These are phyloP conservation scores for Artemisia annua DNA, from an alignment of 129 eudicot genomes.

Conservation along the genomic window DNA sequence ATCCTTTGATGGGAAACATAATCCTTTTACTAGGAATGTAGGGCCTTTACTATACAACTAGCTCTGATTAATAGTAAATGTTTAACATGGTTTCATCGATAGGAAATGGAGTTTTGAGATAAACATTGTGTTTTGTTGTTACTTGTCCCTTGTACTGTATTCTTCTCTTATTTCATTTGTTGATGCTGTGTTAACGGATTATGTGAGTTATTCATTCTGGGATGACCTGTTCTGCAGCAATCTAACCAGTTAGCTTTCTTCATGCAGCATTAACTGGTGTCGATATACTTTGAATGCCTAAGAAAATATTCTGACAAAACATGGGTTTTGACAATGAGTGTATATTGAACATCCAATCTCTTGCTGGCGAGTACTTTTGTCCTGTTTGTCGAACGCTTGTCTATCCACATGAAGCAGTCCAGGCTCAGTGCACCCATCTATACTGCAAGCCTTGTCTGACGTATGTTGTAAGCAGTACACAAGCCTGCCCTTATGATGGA, in stretches of 20 bases:
- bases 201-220: neutral
- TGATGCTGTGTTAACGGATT: slow-evolving; percentile 1
- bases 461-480: slow-evolving; percentile 74
- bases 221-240: neutral
- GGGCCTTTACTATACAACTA: too few species aligned
- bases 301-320: slow-evolving; percentile 25
- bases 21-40: too few species aligned
- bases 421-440: slow-evolving; percentile 87
- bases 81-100: too few species aligned
- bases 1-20: too few species aligned
- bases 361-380: slow-evolving; percentile 95
- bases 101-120: too few species aligned
- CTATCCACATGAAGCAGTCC: slow-evolving; percentile 91
- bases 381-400: slow-evolving; percentile 96
- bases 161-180: too few species aligned
- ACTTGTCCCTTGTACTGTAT: too few species aligned
- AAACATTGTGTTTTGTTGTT: too few species aligned
- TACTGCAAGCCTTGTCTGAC: slow-evolving; percentile 91
- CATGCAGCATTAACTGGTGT: slow-evolving; percentile 7
- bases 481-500: slow-evolving; percentile 96
- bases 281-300: slow-evolving; percentile 29
- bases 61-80: too few species aligned
- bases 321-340: slow-evolving; percentile 98
- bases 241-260: neutral
- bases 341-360: slow-evolving; percentile 74